Evolutionary conservation across 176 grass and related monocot species (phyloP).

Genomic region (Saccharum officinarum): DNA sequence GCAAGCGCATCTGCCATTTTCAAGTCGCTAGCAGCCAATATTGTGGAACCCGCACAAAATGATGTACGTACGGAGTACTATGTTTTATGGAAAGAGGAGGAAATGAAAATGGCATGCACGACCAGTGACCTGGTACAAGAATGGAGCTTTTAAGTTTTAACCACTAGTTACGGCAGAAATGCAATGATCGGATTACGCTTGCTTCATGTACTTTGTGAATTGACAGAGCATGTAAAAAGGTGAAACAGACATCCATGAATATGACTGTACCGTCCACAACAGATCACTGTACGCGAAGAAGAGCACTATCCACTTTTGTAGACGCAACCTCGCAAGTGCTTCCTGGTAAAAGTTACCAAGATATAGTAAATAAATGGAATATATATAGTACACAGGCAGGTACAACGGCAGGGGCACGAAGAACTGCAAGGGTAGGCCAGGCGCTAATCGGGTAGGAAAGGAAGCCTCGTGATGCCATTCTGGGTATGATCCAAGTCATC

Average conservation of each 20-base stretch:
- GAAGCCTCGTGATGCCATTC: conserved; percentile 57
- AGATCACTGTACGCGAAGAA: background rate
- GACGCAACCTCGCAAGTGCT: background rate
- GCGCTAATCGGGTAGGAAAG: conserved; percentile 50
- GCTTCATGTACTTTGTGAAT: background rate
- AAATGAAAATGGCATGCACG: too few species aligned
- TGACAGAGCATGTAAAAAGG: background rate
- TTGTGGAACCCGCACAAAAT: background rate
- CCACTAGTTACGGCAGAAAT: too few species aligned
- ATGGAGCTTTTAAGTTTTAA: background rate
- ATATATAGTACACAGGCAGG: background rate
- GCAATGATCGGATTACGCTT: too few species aligned
- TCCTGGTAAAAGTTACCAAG: background rate
- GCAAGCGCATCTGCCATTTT: background rate
- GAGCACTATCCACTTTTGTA: conserved; percentile 19
- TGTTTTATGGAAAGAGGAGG: too few species aligned
- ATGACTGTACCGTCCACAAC: background rate
- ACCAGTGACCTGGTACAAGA: background rate
- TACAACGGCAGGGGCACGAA: background rate
- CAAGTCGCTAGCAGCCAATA: background rate
- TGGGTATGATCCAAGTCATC: conserved; percentile 42
- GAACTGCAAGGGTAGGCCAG: background rate
- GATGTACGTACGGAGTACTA: background rate
- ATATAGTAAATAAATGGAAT: background rate
- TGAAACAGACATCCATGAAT: background rate